phyloP scores from a whole-genome alignment of 306 rosid species.

The Quillaja saponaria region DNA sequence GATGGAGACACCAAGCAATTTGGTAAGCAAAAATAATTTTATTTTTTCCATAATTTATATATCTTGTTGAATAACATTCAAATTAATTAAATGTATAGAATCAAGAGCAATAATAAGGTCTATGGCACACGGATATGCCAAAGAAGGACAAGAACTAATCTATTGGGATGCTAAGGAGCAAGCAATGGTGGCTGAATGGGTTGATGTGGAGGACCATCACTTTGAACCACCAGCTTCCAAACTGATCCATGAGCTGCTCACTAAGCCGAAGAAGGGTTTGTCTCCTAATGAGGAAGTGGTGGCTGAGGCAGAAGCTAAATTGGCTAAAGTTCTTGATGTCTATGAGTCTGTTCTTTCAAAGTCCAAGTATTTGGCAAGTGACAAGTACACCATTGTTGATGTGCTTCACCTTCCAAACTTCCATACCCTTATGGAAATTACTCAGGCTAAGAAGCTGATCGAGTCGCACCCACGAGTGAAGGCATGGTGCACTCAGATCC shows the following conservation, averaged over 20 bases:
- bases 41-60: no score
- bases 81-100: no score
- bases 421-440: conserved; percentile 2
- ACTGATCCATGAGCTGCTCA: conserved; percentile 1
- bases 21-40: no score
- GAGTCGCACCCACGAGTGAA: no score
- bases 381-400: conserved; percentile 15
- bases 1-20: no score
- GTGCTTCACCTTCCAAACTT: conserved; percentile 4
- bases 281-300: background rate
- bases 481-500: background rate
- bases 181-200: conserved; percentile 4
- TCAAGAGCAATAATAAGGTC: no score
- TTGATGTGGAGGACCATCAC: conserved; percentile 18
- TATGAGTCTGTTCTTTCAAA: background rate
- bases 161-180: no score
- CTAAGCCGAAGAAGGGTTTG: conserved; percentile 7
- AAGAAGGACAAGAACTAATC: conserved; percentile 9
- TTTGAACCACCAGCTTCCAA: background rate
- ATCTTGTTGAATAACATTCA: no score
- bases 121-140: background rate
- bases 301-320: conserved; percentile 10
- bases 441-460: conserved; percentile 2
- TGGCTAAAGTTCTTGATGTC: conserved; percentile 12
- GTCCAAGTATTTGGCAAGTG: conserved; percentile 2